Conservation (phyloP, 768 basidiomycete genomes). For the Neoboletus subvelutipes region DNA sequence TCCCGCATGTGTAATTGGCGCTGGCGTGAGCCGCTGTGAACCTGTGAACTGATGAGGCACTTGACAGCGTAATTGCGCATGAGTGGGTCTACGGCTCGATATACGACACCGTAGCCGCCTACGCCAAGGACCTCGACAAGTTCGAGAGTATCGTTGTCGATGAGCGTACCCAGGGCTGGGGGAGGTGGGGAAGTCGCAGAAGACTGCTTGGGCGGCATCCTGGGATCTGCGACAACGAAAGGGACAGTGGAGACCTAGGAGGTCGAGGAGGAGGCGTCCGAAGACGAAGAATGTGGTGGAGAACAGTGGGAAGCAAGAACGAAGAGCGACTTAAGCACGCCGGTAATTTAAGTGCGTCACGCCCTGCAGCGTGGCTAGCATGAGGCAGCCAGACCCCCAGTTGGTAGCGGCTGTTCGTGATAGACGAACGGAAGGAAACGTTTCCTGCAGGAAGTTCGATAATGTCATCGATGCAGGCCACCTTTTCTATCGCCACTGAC, state of each 20-base stretch:
- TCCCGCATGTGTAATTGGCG: constrained; percentile 85
- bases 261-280: constrained; percentile 26
- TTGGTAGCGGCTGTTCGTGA: constrained; percentile 32
- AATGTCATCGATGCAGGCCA: constrained; percentile 18
- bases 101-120: constrained; percentile 95
- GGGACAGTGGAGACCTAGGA: constrained; percentile 18
- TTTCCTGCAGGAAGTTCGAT: constrained; percentile 30
- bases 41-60: constrained; percentile 66
- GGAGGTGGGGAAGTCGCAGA: constrained; percentile 45
- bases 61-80: constrained; percentile 82
- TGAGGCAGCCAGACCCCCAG: constrained; percentile 35
- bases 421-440: constrained; percentile 32
- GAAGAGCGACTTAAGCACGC: constrained; percentile 22
- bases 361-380: constrained; percentile 36
- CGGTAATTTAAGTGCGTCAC: constrained; percentile 34
- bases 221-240: constrained; percentile 18
- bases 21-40: constrained; percentile 48
- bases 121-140: constrained; percentile 86
- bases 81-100: constrained; percentile 70
- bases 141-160: constrained; percentile 81
- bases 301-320: constrained; percentile 26
- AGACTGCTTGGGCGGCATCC: constrained; percentile 35
- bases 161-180: constrained; percentile 66
- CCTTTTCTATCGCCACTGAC: constrained; percentile 33
- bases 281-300: constrained; percentile 20